phyloP scores from a whole-genome alignment of 148 eudicot genomes.

The Bassia scoparia region DNA sequence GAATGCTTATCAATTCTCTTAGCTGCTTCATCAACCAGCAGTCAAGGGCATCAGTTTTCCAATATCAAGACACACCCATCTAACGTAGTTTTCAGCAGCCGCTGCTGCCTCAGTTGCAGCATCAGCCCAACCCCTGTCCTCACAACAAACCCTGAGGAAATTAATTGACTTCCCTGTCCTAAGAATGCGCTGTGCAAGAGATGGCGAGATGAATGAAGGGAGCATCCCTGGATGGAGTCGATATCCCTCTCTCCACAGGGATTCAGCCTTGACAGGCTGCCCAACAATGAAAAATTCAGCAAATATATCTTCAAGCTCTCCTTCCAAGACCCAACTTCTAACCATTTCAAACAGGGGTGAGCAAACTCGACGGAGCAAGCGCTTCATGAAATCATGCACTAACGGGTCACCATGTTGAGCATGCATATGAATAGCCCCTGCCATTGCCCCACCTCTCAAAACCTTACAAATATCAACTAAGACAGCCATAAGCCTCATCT shows the following conservation, averaged over 20 bases:
- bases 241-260: constrained; percentile 97
- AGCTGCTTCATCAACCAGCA: constrained; percentile 89
- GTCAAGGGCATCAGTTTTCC: constrained; percentile 96
- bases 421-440: constrained; percentile 96
- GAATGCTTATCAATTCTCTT: constrained; percentile 88
- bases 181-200: constrained; percentile 80
- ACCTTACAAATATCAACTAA: constrained; percentile 89
- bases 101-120: constrained; percentile 94
- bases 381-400: constrained; percentile 83
- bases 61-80: constrained; percentile 86
- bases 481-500: constrained; percentile 94
- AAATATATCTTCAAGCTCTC: constrained; percentile 95
- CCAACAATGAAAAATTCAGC: constrained; percentile 80
- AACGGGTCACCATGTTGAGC: constrained; percentile 97
- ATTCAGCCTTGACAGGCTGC: constrained; percentile 88
- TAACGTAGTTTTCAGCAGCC: constrained; percentile 89
- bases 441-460: constrained; percentile 92
- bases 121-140: constrained; percentile 94
- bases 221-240: constrained; percentile 80
- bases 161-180: constrained; percentile 97
- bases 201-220: constrained; percentile 91
- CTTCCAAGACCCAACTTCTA: constrained; percentile 98
- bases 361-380: constrained; percentile 77
- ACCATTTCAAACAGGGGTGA: constrained; percentile 99
- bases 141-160: constrained; percentile 92